Conservation (phyloP, 495 filamentous ascomycete species). For the Evernia prunastri region DNA sequence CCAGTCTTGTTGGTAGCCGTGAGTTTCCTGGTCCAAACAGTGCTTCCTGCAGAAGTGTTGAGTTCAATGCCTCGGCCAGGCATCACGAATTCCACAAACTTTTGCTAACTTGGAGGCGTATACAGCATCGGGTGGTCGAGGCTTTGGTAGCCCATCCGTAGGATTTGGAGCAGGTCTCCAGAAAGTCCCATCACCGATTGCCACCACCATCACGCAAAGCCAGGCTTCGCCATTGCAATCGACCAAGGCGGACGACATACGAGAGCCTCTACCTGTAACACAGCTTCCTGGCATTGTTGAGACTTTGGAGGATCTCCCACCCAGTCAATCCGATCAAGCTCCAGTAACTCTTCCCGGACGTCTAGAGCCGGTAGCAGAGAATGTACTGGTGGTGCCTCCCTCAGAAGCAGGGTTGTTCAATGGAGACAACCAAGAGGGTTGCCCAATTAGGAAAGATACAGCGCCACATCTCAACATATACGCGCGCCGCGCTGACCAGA, state of each 20-base stretch:
- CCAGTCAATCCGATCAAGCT: neutral
- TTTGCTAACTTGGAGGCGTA: neutral
- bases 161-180: neutral
- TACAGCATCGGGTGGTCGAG: neutral
- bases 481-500: slow-evolving; percentile 18
- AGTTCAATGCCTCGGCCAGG: neutral
- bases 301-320: slow-evolving; percentile 4
- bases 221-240: neutral
- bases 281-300: slow-evolving; percentile 8
- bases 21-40: neutral
- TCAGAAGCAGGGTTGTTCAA: neutral
- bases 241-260: neutral
- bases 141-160: neutral
- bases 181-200: neutral
- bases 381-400: neutral
- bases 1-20: slow-evolving; percentile 4
- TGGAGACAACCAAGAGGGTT: neutral
- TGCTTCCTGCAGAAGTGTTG: neutral
- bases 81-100: neutral
- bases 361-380: neutral
- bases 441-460: neutral
- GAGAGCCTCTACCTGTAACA: neutral
- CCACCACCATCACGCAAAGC: neutral
- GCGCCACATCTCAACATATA: slow-evolving; percentile 13
- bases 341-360: neutral